Evolutionary conservation across 192 early-diverging fungal species (phyloP).

Genomic region (Spizellomyces sp.): DNA sequence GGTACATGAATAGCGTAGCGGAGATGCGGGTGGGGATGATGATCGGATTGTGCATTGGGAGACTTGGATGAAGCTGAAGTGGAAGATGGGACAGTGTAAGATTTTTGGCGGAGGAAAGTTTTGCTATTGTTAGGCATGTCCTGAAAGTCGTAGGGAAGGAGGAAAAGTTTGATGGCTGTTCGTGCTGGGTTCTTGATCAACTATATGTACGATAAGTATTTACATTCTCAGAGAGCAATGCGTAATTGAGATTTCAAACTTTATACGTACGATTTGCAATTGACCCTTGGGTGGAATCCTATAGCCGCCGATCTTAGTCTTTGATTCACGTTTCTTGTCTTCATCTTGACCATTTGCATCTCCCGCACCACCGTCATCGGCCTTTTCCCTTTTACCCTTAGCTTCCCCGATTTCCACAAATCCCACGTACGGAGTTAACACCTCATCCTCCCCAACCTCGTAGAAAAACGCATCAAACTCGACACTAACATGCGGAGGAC

Average conservation of each 20-base stretch:
- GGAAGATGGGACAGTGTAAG: slow-evolving; percentile 47
- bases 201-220: slow-evolving; percentile 13
- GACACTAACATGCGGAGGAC: slow-evolving; percentile 65
- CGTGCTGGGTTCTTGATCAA: slow-evolving; percentile 79
- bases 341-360: slow-evolving; percentile 1
- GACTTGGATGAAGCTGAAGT: background rate
- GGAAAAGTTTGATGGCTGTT: slow-evolving; percentile 77
- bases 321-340: background rate
- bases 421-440: slow-evolving; percentile 74
- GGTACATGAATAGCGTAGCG: slow-evolving; percentile 82
- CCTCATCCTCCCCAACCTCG: slow-evolving; percentile 59
- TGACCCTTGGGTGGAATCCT: slow-evolving; percentile 73
- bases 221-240: background rate
- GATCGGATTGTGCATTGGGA: background rate
- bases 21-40: slow-evolving; percentile 32
- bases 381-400: slow-evolving; percentile 1
- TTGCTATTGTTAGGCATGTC: slow-evolving; percentile 74
- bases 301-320: slow-evolving; percentile 55
- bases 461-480: slow-evolving; percentile 78
- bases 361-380: slow-evolving; percentile 1
- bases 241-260: background rate
- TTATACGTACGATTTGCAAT: slow-evolving; percentile 63
- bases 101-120: slow-evolving; percentile 81
- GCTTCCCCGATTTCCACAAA: slow-evolving; percentile 50
- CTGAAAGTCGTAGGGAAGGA: slow-evolving; percentile 77